Base-by-base conservation (phyloP, 257 asterid species). In the Solanum ahanhuiri region DNA sequence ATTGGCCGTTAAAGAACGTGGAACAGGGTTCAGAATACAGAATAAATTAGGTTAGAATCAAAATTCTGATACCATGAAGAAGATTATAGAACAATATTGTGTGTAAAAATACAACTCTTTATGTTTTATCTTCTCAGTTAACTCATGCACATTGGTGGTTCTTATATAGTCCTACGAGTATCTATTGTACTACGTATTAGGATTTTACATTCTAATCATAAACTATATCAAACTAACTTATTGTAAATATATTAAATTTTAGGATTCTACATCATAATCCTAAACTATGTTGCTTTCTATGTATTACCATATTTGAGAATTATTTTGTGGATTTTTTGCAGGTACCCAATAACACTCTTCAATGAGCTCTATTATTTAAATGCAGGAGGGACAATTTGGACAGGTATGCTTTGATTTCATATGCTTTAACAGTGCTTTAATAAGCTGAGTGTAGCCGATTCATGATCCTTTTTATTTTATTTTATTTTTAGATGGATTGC, bases 301-400 rank as follows among this genome's bases (percentile, higher is more conserved):
- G 71, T 23, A 64, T 64, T 64, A 63, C 88, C n/a, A 54, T 86
- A 57, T 86, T 81, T 87, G 89, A 25, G 86, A 87, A n/a, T 81
- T 86, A 75, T 66, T 31, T 33, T 70, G 86, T 85, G 71, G 54
- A 88, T 67, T 34, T 39, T 37, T 87, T 87, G 91, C 95, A 96
- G 99, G 99, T 95, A 97, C 81, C 98, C 98, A 2, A 69, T 91
- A 85, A 95, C 99, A 79, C 98, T 97, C 75, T 95, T 97, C 94
- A 97, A 97, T 72, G 99, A 97, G 91, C 97, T 97, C 87, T 97
- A 97, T 93, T 95, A 92, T 92, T 94, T 97, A 76, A 97, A 93
- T 89, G 76, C 99, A 1, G 99, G 98, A 85, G 99, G 98, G 82
- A 87, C 99, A 89, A 95, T 94, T 86, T 97, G 99, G 99, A 97